Conservation (phyloP, 345 rosid species). For the Salix purpurea region DNA sequence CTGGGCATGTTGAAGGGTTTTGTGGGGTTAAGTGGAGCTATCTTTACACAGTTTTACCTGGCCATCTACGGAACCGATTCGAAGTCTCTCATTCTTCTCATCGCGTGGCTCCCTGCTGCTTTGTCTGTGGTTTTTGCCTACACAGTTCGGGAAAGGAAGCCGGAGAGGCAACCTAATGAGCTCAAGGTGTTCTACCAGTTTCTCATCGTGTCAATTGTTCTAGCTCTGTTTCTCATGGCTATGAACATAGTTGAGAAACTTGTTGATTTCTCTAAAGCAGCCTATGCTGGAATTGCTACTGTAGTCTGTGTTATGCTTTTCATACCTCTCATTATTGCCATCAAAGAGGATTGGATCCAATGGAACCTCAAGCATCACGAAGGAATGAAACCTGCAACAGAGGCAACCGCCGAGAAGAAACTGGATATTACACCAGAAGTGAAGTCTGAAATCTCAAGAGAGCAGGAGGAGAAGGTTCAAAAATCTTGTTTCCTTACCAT, state of each 20-base stretch:
- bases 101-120: slow-evolving; percentile 83
- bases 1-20: slow-evolving; percentile 78
- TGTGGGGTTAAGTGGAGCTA: slow-evolving; percentile 80
- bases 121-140: slow-evolving; percentile 65
- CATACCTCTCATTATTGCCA: slow-evolving; percentile 52
- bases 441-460: background rate
- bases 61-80: slow-evolving; percentile 79
- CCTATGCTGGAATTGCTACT: slow-evolving; percentile 44
- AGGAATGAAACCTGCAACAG: slow-evolving; percentile 19
- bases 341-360: slow-evolving; percentile 52
- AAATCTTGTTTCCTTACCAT: slow-evolving; percentile 50
- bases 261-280: slow-evolving; percentile 45
- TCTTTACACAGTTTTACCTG: slow-evolving; percentile 71
- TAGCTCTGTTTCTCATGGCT: slow-evolving; percentile 75
- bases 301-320: slow-evolving; percentile 50
- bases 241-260: slow-evolving; percentile 51
- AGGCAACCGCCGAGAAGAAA: slow-evolving; percentile 16
- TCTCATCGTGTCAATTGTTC: slow-evolving; percentile 47
- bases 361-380: slow-evolving; percentile 51
- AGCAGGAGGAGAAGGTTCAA: slow-evolving; percentile 11
- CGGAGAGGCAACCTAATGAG: slow-evolving; percentile 55
- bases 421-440: background rate
- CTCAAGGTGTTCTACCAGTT: slow-evolving; percentile 53
- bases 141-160: slow-evolving; percentile 49
- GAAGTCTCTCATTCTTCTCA: slow-evolving; percentile 62